Conservation (phyloP, 345 rosid genomes). For the Lumnitzera racemosa region DNA sequence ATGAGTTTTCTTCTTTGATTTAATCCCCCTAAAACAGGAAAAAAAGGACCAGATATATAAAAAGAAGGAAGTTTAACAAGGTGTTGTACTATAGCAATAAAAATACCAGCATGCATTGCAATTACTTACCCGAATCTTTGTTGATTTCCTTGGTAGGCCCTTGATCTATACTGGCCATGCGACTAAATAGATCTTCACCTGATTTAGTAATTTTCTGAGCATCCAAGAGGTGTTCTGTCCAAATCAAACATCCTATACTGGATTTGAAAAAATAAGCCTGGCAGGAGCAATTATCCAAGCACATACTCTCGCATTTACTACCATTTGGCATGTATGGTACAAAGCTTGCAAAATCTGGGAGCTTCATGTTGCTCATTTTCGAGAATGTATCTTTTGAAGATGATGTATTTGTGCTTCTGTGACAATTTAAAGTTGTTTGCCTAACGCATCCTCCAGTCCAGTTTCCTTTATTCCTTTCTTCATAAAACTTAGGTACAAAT, state of each 20-base stretch:
- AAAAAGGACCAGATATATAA: no score
- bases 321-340: no score
- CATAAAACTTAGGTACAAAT: constrained; percentile 2
- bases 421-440: neutral
- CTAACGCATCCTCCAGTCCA: constrained; percentile 12
- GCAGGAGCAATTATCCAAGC: constrained; percentile 12
- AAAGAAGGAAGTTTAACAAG: no score
- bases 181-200: constrained; percentile 1
- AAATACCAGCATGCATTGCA: neutral
- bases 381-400: no score
- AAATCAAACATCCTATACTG: constrained; percentile 12
- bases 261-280: constrained; percentile 3
- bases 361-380: neutral
- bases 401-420: no score
- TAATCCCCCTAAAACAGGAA: no score
- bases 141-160: no score
- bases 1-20: no score
- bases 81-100: no score
- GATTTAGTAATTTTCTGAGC: no score
- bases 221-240: constrained; percentile 3
- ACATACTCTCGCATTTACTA: neutral
- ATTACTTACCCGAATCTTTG: no score
- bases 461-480: constrained; percentile 6
- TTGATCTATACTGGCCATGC: neutral
- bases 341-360: neutral